Evolutionary conservation across 2,329 filamentous ascomycete species (phyloP), one percentile per base, ranked within the genome.

Genomic region (Trichoderma arundinaceum): DNA sequence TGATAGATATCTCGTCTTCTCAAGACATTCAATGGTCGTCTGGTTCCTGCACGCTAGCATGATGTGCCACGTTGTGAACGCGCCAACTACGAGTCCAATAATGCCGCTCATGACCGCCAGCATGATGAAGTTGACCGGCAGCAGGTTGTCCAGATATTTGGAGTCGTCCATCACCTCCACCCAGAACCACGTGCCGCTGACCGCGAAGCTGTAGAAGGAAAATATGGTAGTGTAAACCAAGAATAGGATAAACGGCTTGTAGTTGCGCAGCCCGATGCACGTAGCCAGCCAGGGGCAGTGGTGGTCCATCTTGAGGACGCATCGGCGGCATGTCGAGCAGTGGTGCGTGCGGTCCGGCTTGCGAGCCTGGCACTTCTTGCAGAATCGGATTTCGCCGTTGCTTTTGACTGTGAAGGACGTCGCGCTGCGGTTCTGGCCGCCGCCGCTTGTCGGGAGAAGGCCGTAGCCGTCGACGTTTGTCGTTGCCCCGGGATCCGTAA

Each of bases 241-340:
- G 77, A 98, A 99, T 3, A 98, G 84, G 61, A 99, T 77, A 75
- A 99, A 99, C 0, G 94, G 86, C 80, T 99, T 99, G 83, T 97
- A 96, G 79, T 99, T 99, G 74, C 88, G 88, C 69, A 99, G 82
- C 19, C 95, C 95, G 67, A 99, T 91, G 77, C 95, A 99, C 4
- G 92, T 97, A 33, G 95, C 94, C 57, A 99, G 85, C 95, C 95
- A 99, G 15, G 95, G 95, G 77, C 95, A 99, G 80, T 99, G 95
- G 77, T 99, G 95, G 76, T 99, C 95, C 95, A 99, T 99, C 83
- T 99, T 99, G 77, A 99, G 84, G 32, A 99, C 94, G 77, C 95
- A 99, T 74, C 91, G 90, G 71, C 90, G 88, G 80, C 95, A 99
- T 4, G 93, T 96, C 10, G 92, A 96, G 84, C 95, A 99, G 81